Conservation (phyloP, 2,329 filamentous ascomycete genomes). For the Trichoderma oligosporum region DNA sequence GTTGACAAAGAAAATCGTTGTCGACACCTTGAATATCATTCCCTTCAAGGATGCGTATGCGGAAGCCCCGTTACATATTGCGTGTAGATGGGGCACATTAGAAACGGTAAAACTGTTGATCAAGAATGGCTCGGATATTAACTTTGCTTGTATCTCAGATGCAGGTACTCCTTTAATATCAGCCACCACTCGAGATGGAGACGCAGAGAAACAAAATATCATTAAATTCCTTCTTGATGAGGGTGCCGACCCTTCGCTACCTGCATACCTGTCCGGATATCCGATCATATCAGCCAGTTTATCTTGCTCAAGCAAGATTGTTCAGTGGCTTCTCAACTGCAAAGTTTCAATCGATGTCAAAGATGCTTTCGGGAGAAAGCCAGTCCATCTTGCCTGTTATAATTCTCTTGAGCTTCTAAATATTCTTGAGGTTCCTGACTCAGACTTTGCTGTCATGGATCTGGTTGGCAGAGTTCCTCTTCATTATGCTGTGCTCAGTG, state of each 20-base stretch:
- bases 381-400: background rate
- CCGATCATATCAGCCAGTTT: slow-evolving; percentile 8
- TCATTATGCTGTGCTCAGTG: slow-evolving; percentile 1
- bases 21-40: background rate
- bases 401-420: background rate
- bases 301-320: background rate
- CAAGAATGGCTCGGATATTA: background rate
- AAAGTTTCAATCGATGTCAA: background rate
- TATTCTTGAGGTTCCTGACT: background rate
- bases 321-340: background rate
- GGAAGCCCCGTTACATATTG: background rate
- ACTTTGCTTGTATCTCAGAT: background rate
- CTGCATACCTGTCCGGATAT: background rate
- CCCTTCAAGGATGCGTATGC: background rate
- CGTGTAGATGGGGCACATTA: background rate
- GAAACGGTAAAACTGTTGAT: background rate
- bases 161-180: slow-evolving; percentile 1
- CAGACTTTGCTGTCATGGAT: background rate
- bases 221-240: background rate
- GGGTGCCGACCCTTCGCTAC: background rate
- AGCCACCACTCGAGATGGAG: background rate
- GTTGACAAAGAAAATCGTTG: background rate
- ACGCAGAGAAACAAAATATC: background rate
- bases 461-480: slow-evolving; percentile 4
- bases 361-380: background rate